phyloP scores from a whole-genome alignment of 106 monocot genomes.

The Chionographis japonica region DNA sequence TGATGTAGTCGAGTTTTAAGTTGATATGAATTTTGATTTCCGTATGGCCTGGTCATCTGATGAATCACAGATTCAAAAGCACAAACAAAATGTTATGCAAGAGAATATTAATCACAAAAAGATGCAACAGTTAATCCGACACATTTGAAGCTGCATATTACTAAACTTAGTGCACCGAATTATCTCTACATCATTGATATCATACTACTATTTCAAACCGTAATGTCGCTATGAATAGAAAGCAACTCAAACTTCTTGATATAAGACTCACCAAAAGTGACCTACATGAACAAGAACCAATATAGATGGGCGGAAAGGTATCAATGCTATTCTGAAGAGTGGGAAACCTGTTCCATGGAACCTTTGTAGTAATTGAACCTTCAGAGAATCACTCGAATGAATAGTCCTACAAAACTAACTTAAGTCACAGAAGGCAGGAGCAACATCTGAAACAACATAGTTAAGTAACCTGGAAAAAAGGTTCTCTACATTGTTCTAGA shows the following conservation, averaged over 20 bases:
- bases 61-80: too few species aligned
- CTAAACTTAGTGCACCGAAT: background rate
- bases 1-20: too few species aligned
- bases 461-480: background rate
- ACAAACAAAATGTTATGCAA: too few species aligned
- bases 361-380: slow-evolving; percentile 48
- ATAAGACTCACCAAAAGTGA: too few species aligned
- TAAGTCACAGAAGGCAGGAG: background rate
- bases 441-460: background rate
- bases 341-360: slow-evolving; percentile 33
- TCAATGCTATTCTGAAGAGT: background rate
- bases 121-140: too few species aligned
- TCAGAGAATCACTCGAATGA: slow-evolving; percentile 33
- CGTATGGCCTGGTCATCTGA: too few species aligned
- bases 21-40: too few species aligned
- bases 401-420: slow-evolving; percentile 38
- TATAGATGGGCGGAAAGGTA: background rate
- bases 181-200: background rate
- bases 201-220: background rate
- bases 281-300: background rate
- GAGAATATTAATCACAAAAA: too few species aligned
- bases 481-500: background rate
- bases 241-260: too few species aligned
- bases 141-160: background rate
- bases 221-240: background rate